Conservation (phyloP, 1,284 basidiomycete species). For the Coniophora puteana region DNA sequence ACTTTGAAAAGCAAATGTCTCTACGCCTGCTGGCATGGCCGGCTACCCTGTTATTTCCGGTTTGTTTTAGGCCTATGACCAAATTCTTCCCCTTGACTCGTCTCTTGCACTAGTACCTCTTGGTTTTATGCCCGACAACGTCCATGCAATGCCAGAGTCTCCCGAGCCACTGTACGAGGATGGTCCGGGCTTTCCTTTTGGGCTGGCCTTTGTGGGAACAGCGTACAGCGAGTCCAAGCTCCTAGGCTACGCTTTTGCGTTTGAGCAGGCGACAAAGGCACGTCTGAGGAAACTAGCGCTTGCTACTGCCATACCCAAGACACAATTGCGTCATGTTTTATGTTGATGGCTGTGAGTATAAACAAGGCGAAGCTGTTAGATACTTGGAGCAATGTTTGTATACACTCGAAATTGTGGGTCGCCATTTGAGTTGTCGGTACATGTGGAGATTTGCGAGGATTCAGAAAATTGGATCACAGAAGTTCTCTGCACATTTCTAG, state of each 20-base stretch:
- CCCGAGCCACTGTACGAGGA: slow-evolving; percentile 20
- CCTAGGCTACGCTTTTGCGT: slow-evolving; percentile 42
- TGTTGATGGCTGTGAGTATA: too few species aligned
- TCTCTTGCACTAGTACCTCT: slow-evolving; percentile 30
- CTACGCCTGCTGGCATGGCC: background rate
- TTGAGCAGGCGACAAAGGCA: slow-evolving; percentile 45
- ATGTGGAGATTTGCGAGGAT: too few species aligned
- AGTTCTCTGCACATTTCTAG: too few species aligned
- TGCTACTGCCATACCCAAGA: background rate
- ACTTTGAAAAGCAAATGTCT: too few species aligned
- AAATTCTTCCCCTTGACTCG: background rate
- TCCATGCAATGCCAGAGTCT: slow-evolving; percentile 14
- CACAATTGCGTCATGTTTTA: background rate
- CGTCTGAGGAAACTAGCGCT: slow-evolving; percentile 22
- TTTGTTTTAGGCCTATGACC: background rate
- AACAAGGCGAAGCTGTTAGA: too few species aligned
- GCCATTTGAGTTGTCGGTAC: too few species aligned
- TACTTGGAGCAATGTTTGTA: too few species aligned
- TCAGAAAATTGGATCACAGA: too few species aligned
- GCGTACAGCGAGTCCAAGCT: slow-evolving; percentile 43
- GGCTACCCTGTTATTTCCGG: background rate
- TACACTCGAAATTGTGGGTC: too few species aligned
- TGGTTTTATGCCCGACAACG: slow-evolving; percentile 33
- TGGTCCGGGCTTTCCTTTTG: slow-evolving; percentile 40
- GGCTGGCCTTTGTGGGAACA: slow-evolving; percentile 42